Percentiles rank a stretch among this genome's conserved stretches.
Conservation (phyloP, 1,284 basidiomycete genomes). For the Boletus sp. region DNA sequence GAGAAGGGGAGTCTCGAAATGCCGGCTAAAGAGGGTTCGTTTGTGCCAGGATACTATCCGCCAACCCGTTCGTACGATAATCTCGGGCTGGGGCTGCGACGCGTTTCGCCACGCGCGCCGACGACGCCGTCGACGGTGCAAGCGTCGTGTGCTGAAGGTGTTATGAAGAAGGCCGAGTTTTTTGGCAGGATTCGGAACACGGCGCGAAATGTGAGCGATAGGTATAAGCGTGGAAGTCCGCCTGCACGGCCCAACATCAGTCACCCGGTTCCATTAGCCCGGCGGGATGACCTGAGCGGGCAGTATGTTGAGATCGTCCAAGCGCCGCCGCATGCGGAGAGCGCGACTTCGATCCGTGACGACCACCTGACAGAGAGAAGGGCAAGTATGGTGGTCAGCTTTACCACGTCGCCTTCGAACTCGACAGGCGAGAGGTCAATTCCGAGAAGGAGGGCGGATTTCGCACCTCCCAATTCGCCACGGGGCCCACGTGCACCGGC, state of each 20-base stretch:
- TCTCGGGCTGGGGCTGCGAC: slow-evolving; percentile 48
- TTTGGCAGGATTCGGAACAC: slow-evolving; percentile 55
- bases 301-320: slow-evolving; percentile 31
- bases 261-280: slow-evolving; percentile 43
- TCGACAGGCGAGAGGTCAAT: slow-evolving; percentile 62
- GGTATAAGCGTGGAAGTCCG: slow-evolving; percentile 39
- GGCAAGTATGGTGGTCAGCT: slow-evolving; percentile 42
- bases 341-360: slow-evolving; percentile 41
- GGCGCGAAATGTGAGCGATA: slow-evolving; percentile 63
- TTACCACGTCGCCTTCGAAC: slow-evolving; percentile 55
- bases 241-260: slow-evolving; percentile 48
- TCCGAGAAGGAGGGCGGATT: slow-evolving; percentile 62
- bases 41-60: slow-evolving; percentile 23
- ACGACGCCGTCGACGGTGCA: slow-evolving; percentile 27
- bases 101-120: slow-evolving; percentile 33
- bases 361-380: slow-evolving; percentile 35
- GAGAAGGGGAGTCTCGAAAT: slow-evolving; percentile 30
- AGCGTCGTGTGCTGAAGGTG: slow-evolving; percentile 37
- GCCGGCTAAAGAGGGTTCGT: slow-evolving; percentile 26
- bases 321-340: slow-evolving; percentile 22
- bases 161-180: slow-evolving; percentile 68
- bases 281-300: slow-evolving; percentile 13
- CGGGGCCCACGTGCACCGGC: slow-evolving; percentile 22
- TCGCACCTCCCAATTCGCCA: slow-evolving; percentile 49
- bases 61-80: slow-evolving; percentile 34